phyloP scores from a whole-genome alignment of 768 basidiomycete species.

The Tulasnella sp. region DNA sequence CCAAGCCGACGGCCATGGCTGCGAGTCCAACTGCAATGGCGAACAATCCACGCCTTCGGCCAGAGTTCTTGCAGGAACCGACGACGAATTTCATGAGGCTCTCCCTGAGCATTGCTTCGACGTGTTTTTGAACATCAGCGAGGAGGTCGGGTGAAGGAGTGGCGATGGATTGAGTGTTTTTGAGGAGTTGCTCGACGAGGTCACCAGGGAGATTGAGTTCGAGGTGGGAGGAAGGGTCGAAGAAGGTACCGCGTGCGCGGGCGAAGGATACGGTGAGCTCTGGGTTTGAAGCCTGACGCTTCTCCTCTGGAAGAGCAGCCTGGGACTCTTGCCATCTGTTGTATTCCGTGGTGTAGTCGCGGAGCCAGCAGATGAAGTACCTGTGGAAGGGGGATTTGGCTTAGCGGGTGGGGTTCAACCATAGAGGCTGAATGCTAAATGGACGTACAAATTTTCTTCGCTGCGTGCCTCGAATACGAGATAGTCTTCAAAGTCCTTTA shows the following conservation, averaged over 20 bases:
- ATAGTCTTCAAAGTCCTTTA: constrained; percentile 77
- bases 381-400: not conserved
- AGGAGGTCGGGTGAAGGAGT: constrained; percentile 20
- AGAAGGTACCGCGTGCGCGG: constrained; percentile 23
- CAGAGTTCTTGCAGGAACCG: constrained; percentile 27
- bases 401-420: too few relatives aligned
- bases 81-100: constrained; percentile 26
- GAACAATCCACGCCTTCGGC: constrained; percentile 28
- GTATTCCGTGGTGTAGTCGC: constrained; percentile 14
- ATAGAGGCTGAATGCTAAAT: too few relatives aligned
- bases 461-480: constrained; percentile 70
- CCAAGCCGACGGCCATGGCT: constrained; percentile 27
- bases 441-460: constrained; percentile 65
- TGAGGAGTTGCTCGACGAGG: constrained; percentile 2
- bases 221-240: constrained; percentile 14
- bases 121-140: constrained; percentile 20
- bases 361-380: constrained; percentile 26
- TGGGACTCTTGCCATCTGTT: constrained; percentile 6
- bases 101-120: constrained; percentile 27
- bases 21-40: constrained; percentile 28
- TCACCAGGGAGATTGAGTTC: constrained; percentile 25
- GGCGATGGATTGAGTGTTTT: not conserved
- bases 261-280: constrained; percentile 15
- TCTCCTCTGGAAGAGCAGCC: not conserved
- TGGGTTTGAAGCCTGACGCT: not conserved